phyloP scores from a whole-genome alignment of 2,329 filamentous ascomycete species.

The Sclerotinia borealis region DNA sequence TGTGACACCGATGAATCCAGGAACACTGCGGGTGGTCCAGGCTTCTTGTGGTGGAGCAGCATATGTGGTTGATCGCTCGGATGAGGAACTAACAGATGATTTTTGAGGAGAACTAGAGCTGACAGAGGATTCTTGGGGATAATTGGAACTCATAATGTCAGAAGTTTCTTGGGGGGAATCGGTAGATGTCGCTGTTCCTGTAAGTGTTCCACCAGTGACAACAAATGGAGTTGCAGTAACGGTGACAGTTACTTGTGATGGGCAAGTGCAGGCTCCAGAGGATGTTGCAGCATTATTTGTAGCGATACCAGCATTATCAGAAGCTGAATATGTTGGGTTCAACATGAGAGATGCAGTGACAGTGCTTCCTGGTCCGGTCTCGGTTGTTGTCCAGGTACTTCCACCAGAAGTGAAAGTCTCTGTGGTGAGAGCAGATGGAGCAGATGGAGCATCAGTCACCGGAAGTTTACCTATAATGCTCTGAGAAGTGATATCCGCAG shows the following conservation, averaged over 20 bases:
- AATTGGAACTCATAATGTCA: no score
- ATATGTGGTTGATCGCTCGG: neutral
- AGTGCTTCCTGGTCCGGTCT: slow-evolving; percentile 1
- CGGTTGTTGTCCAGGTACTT: slow-evolving; percentile 7
- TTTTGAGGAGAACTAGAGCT: no score
- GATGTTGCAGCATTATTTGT: neutral
- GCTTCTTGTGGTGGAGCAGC: neutral
- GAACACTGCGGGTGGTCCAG: neutral
- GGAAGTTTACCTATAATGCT: slow-evolving; percentile 3
- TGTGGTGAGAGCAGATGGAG: neutral
- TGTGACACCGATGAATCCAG: neutral
- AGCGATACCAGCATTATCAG: neutral
- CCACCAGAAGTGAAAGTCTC: slow-evolving; percentile 6
- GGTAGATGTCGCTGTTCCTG: neutral
- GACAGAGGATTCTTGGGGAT: neutral
- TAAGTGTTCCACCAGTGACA: neutral
- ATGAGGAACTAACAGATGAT: neutral
- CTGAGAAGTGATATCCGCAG: neutral
- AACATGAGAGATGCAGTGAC: slow-evolving; percentile 2
- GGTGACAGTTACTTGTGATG: neutral
- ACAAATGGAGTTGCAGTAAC: slow-evolving; percentile 2
- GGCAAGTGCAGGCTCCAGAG: neutral
- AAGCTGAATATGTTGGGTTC: neutral
- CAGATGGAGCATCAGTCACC: neutral
- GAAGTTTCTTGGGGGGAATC: no score